Evolutionary conservation across 2,329 filamentous ascomycete genomes (phyloP), one percentile per base, ranked within the genome.

Genomic region (Talaromyces albobiverticillius): DNA sequence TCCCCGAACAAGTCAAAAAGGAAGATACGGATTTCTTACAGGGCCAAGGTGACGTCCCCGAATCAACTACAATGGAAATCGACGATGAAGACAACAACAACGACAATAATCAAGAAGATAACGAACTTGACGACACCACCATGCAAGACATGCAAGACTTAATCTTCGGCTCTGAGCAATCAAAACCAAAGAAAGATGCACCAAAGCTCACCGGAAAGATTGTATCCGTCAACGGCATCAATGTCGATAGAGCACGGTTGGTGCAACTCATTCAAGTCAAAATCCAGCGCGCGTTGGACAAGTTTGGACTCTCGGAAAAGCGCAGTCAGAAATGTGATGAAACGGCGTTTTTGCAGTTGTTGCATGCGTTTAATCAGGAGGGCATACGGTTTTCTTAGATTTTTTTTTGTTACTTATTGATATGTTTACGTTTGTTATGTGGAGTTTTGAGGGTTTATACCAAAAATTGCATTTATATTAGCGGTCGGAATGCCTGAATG

Each of bases 281-380:
- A 76, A 87, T 97, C 42, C 80, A 87, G 64, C 89, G 87, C 67
- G 90, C 96, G 18, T 78, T 97, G 18, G 87, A 93, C 67, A 83
- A 87, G 87, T 54, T 96, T 92, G 0, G 82, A 85, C 46, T 97
- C 51, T 87, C 86, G 3, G 90, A 95, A 57, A 90, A 88, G 75
- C 80, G 93, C 60, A 83, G 92, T 10, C 82, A 90, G 57, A 86
- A 94, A 77, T 95, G 91, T 66, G 91, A 96, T 66, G 90, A 97
- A 74, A 92, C 88, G 50, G 92, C 96, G 64, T 97, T 96, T 67
- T 74, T 99, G 68, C 86, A 86, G 62, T 71, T 96, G 60, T 73
- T 96, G 59, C 84, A 81, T 71, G 87, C 88, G 2, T 96, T 96
- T 72, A 96, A 96, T 69, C 84, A 90, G 61, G 90, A 95, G 69